phyloP scores from a whole-genome alignment of 805 yeast genomes.

The Schwanniomyces yamadae region DNA sequence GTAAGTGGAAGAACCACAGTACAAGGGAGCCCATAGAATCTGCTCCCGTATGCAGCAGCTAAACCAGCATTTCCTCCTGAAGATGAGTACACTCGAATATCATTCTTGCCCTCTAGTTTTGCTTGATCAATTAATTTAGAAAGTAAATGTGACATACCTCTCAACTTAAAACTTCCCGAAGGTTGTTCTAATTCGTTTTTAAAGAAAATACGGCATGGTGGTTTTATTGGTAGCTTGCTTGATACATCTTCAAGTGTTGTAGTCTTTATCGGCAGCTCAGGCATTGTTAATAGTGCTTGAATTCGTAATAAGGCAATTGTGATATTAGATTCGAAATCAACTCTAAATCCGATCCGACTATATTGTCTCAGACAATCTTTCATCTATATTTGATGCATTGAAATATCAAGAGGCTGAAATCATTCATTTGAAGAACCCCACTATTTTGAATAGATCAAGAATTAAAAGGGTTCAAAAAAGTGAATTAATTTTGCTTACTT shows the following conservation, averaged over 20 bases:
- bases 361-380: too few species aligned
- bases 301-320: too few species aligned
- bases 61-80: constrained; percentile 39
- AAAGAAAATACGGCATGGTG: constrained; percentile 40
- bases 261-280: constrained; percentile 10
- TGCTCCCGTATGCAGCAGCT: constrained; percentile 31
- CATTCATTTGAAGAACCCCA: too few species aligned
- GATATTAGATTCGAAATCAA: too few species aligned
- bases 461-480: too few species aligned
- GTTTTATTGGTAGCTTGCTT: constrained; percentile 17
- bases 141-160: constrained; percentile 54
- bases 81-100: constrained; percentile 24
- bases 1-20: constrained; percentile 30
- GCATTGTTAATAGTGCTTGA: not conserved
- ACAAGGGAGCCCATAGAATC: constrained; percentile 19
- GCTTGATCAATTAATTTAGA: constrained; percentile 30
- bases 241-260: constrained; percentile 38
- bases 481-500: too few species aligned
- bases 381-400: too few species aligned
- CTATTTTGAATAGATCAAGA: too few species aligned
- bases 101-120: constrained; percentile 11
- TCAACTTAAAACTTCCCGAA: constrained; percentile 55
- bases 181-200: constrained; percentile 57
- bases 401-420: too few species aligned
- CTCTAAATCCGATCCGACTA: too few species aligned